Conservation (phyloP, 805 yeast genomes). For the Schizosaccharomyces japonicus region DNA sequence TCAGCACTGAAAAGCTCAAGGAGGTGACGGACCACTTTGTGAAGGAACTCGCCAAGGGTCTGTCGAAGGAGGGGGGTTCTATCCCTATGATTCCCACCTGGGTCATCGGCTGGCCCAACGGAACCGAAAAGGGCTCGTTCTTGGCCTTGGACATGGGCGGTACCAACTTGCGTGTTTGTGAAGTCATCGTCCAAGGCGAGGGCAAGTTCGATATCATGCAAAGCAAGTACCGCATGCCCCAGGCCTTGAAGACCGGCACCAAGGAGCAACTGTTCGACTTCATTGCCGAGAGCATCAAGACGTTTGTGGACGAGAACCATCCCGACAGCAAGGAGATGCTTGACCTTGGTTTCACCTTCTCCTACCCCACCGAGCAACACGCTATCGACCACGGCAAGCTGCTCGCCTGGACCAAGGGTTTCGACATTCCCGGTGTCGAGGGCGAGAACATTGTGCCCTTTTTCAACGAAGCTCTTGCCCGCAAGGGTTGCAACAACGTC, state of each 20-base stretch:
- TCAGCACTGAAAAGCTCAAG: conserved; percentile 34
- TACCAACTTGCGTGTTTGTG: conserved; percentile 80
- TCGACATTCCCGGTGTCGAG: conserved; percentile 78
- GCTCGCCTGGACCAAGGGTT: conserved; percentile 95
- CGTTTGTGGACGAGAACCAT: conserved; percentile 47
- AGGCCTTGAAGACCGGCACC: conserved; percentile 50
- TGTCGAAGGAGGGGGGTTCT: conserved; percentile 14
- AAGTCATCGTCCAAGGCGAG: conserved; percentile 62
- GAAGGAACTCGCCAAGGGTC: conserved; percentile 32
- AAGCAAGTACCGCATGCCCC: conserved; percentile 54
- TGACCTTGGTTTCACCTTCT: conserved; percentile 85
- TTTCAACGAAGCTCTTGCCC: conserved; percentile 53
- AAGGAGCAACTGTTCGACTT: conserved; percentile 57
- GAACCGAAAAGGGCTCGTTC: conserved; percentile 70
- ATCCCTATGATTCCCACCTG: conserved; percentile 89
- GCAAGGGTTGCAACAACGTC: conserved; percentile 39
- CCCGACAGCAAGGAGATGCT: conserved; percentile 32
- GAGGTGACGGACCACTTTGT: conserved; percentile 54
- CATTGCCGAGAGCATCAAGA: conserved; percentile 57
- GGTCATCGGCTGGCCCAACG: conserved; percentile 86
- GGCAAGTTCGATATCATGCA: conserved; percentile 68
- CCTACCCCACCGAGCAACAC: conserved; percentile 52
- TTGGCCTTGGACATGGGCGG: conserved; percentile 94
- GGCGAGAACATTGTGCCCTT: conserved; percentile 84
- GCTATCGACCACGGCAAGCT: conserved; percentile 67